Evolutionary conservation across 257 asterid genomes (phyloP), one percentile per base, ranked within the genome.

Genomic region (Datura wrightii): DNA sequence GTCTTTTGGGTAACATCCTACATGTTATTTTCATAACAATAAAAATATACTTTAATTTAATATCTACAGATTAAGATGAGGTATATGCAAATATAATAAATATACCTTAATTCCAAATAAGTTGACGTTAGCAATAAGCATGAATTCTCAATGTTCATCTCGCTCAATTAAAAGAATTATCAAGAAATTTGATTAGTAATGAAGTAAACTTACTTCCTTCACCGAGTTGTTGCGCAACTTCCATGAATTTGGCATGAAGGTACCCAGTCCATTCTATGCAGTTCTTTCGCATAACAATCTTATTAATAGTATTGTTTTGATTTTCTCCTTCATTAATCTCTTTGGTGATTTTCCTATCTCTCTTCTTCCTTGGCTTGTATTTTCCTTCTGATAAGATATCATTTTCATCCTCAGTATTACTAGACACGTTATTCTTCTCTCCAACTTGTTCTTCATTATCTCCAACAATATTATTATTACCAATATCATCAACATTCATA

Each of bases 1-100:
- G 1, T 88, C 86, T 67, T 67, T 88, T 1, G 90, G 90, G 19
- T 83, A 85, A 39, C 87, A 88, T 42, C 56, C 90, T 88, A 55
- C 5, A 39, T 83, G 3, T 54, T 10, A 24, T 24, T 24, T 24
- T 24, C 31, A 24, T 24, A 24, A 24, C 34, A 8, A 24, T n/a
- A 83, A 67, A 5, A 9, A 55, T 69, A 10, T 14, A 58, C 5
- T 39, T 59, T 4, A 5, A 9, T 16, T 3, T 8, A 19, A 19
- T 59, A n/a, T 6, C 19, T 19, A 24, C 3, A 59, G 5, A 5
- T 59, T 5, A 59, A 62, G 10, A 5, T 5, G 24, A 82, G 14
- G 8, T 44, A 39, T 9, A 44, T 44, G 9, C 7, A 44, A 44
- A 44, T 44, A 44, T 5, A 44, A 44, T 5, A 24, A 44, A 44